Evolutionary conservation across 768 basidiomycete species (phyloP), one percentile per base, ranked within the genome.

Genomic region (Phylloporus sp.): DNA sequence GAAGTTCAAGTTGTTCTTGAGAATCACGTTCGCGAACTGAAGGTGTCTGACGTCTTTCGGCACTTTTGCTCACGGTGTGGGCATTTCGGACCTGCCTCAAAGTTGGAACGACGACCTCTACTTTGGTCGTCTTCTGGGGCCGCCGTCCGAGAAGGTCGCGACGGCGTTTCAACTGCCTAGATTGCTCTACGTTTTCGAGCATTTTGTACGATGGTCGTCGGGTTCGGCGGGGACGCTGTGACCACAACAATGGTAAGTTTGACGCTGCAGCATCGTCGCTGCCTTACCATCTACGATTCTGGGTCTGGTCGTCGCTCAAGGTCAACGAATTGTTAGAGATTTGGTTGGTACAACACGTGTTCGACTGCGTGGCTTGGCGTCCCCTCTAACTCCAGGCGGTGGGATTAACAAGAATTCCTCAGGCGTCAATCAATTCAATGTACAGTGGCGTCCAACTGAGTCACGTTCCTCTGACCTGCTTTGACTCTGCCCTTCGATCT

Each of bases 401-500:
- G 28, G 34, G 42, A 47, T 36, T 5, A 32, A 38, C 47, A 44
- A n/a, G 13, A 37, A 29, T 15, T 9, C 22, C 32, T 24, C 29
- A 54, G 34, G 33, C 9, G 42, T 51, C 40, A 55, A 50, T 46
- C 35, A 45, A 33, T 42, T 32, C 15, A 32, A 36, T 42, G 15
- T 33, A 50, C 46, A 18, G 45, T 35, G 29, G 37, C 36, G 18
- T 46, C 43, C 35, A 34, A 6, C 18, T 36, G 6, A 36, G 27
- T 32, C 22, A 7, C 23, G 29, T 47, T 24, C 38, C 24, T 46
- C 33, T 39, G 37, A 37, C 27, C 32, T 38, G 47, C 48, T 46
- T 52, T 56, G 26, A 50, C 21, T 40, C 53, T 64, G n/a, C 56
- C 61, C 38, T 23, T 51, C 31, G 46, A 37, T 44, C 61, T 58